Evolutionary conservation across 2,329 filamentous ascomycete genomes (phyloP), one percentile per base, ranked within the genome.

Genomic region (Kalaharituber pfeilii): DNA sequence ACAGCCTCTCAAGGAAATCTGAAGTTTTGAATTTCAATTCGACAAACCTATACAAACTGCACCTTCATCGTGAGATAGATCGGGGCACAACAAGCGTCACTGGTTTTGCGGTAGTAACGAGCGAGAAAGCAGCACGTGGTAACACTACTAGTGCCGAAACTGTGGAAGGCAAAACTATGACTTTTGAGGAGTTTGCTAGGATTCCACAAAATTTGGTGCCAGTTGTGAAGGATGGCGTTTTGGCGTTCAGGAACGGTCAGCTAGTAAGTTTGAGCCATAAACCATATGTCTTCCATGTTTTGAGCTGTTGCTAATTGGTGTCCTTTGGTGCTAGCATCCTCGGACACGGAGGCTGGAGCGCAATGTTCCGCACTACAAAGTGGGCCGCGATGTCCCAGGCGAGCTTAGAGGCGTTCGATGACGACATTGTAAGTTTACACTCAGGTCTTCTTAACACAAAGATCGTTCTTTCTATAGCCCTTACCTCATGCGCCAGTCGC

Each of bases 181-280:
- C 54, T 9, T 53, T 60, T 30, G 59, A 60, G 18, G 52, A 58
- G 15, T 60, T 56, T 28, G 54, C 59, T 50, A 58, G 58, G 28
- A 53, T 61, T 44, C 59, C 59, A 30, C 53, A 58, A 30, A 59
- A 60, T 54, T 56, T 59, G 53, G 53, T 61, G 11, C 59, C 59
- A 53, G 28, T 53, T 33, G 51, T 61, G 8, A 61, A 60, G 53
- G 59, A 59, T 29, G 59, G 56, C 3, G 42, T 42, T 13, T 51
- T 61, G 33, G 56, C 54, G 15, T 61, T 59, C 51, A 58, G 57
- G 36, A 47, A 51, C 18, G 59, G 57, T n/a, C 42, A 53, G 42
- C 53, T 61, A 24, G 59, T 61, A 56, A 53, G 59, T 50, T 58
- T 50, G 20, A 22, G 50, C 29, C 47, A 20, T 15, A 15, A 22